phyloP scores from a whole-genome alignment of 2,329 filamentous ascomycete species.

The Apiospora marii region DNA sequence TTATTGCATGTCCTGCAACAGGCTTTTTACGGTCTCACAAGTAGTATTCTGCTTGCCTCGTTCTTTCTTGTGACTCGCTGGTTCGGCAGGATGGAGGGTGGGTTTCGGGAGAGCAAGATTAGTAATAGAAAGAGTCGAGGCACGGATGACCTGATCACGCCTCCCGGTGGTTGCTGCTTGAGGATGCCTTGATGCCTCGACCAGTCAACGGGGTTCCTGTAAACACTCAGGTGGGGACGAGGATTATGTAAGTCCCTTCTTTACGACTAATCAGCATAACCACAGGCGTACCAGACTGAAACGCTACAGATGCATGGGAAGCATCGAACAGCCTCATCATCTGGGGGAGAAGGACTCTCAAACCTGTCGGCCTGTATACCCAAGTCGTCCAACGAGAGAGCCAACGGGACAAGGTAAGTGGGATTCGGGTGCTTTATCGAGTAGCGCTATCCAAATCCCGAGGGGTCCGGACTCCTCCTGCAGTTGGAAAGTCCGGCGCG shows the following conservation, averaged over 20 bases:
- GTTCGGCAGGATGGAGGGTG: not conserved
- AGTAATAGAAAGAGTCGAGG: not conserved
- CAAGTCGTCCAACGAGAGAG: not conserved
- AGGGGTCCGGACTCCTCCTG: constrained; percentile 13
- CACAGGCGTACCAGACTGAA: not conserved
- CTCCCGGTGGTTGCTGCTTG: not conserved
- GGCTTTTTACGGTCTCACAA: not conserved
- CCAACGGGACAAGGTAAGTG: not conserved
- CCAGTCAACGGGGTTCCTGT: not conserved
- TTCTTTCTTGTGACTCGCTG: not conserved
- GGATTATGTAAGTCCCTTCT: not conserved
- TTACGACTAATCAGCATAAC: not conserved
- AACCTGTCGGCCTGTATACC: not conserved
- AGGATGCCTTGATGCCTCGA: not conserved
- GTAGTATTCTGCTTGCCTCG: not conserved
- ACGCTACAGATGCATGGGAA: not conserved
- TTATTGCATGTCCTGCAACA: not conserved
- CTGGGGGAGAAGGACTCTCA: not conserved
- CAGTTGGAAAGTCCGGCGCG: constrained; percentile 16
- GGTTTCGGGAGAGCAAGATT: constrained; percentile 16
- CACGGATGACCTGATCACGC: constrained; percentile 10
- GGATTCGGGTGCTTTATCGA: not conserved
- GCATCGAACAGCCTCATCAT: not conserved
- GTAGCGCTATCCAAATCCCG: not conserved
- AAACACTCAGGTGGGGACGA: not conserved